Conservation (phyloP, 352 stramenopile genomes). For the Phytophthora foliorum region DNA sequence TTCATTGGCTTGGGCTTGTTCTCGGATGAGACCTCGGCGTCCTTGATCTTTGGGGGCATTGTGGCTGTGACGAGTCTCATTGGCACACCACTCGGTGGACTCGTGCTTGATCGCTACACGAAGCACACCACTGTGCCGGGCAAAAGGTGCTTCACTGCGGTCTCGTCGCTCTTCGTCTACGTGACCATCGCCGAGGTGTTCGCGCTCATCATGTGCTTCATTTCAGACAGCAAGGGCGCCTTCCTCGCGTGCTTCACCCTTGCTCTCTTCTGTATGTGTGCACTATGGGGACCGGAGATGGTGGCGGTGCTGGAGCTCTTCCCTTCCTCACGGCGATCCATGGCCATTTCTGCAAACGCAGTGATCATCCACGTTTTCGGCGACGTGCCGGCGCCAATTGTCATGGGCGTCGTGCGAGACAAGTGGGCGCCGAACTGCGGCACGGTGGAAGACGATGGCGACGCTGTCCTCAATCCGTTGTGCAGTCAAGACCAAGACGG, state of each 20-base stretch:
- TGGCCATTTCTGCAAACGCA: slow-evolving; percentile 86
- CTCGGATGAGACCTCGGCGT: slow-evolving; percentile 67
- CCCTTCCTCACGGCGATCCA: slow-evolving; percentile 66
- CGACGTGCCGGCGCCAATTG: slow-evolving; percentile 90
- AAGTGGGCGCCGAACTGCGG: slow-evolving; percentile 80
- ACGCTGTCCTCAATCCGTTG: slow-evolving; percentile 55
- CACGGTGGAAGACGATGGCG: slow-evolving; percentile 54
- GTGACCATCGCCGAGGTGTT: slow-evolving; percentile 57
- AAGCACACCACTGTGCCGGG: slow-evolving; percentile 44
- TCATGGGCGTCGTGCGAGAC: slow-evolving; percentile 91
- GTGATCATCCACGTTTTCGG: slow-evolving; percentile 90
- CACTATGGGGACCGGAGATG: slow-evolving; percentile 63
- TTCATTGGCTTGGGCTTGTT: slow-evolving; percentile 86
- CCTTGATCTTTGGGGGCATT: slow-evolving; percentile 79
- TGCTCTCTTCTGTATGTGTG: slow-evolving; percentile 67
- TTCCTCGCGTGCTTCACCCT: slow-evolving; percentile 70
- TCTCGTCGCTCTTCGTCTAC: slow-evolving; percentile 57
- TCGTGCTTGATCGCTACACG: slow-evolving; percentile 60
- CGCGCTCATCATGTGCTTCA: slow-evolving; percentile 52
- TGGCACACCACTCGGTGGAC: slow-evolving; percentile 80
- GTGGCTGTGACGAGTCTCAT: slow-evolving; percentile 76
- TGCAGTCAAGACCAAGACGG: slow-evolving; percentile 56
- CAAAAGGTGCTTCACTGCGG: slow-evolving; percentile 50
- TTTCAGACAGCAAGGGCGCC: slow-evolving; percentile 41
- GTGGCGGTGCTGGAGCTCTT: slow-evolving; percentile 85